Evolutionary conservation across 2,329 filamentous ascomycete species (phyloP).

Genomic region (Cucurbitaria berberidis): DNA sequence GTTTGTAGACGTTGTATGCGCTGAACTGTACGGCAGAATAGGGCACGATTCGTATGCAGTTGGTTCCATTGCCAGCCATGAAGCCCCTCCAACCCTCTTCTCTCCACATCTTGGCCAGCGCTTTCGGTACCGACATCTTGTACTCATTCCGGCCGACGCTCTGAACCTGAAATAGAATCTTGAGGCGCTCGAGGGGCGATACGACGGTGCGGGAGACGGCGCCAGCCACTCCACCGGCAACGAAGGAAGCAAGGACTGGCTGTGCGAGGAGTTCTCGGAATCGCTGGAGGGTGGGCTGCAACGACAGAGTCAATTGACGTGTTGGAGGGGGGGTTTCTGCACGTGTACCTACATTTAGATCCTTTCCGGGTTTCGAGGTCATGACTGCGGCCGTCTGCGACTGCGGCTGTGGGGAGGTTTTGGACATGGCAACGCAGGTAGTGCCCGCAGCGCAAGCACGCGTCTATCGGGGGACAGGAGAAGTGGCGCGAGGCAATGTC

Average conservation of each 20-base stretch:
- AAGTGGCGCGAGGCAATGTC: constrained; percentile 23
- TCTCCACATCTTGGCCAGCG: constrained; percentile 90
- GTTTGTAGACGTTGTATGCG: constrained; percentile 96
- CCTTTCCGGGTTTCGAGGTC: constrained; percentile 23
- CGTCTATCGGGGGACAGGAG: constrained; percentile 33
- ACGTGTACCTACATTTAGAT: constrained; percentile 33
- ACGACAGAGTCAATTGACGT: constrained; percentile 20
- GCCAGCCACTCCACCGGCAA: constrained; percentile 90
- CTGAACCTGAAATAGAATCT: constrained; percentile 98
- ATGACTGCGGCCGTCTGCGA: constrained; percentile 26
- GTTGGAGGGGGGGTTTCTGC: neutral
- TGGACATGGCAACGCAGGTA: constrained; percentile 24
- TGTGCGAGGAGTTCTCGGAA: constrained; percentile 65
- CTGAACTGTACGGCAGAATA: constrained; percentile 99
- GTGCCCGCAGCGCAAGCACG: constrained; percentile 17
- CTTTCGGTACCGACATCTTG: constrained; percentile 87
- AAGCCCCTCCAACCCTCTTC: constrained; percentile 98
- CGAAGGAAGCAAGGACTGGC: constrained; percentile 88
- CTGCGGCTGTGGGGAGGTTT: constrained; percentile 24
- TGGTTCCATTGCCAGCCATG: constrained; percentile 97
- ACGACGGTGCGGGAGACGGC: constrained; percentile 98
- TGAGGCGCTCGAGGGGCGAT: constrained; percentile 91
- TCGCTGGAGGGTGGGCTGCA: constrained; percentile 30
- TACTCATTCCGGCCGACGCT: constrained; percentile 90
- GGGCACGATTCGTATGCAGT: constrained; percentile 96